Evolutionary conservation across 768 basidiomycete genomes (phyloP).

Genomic region (Coprinopsis cinerea): DNA sequence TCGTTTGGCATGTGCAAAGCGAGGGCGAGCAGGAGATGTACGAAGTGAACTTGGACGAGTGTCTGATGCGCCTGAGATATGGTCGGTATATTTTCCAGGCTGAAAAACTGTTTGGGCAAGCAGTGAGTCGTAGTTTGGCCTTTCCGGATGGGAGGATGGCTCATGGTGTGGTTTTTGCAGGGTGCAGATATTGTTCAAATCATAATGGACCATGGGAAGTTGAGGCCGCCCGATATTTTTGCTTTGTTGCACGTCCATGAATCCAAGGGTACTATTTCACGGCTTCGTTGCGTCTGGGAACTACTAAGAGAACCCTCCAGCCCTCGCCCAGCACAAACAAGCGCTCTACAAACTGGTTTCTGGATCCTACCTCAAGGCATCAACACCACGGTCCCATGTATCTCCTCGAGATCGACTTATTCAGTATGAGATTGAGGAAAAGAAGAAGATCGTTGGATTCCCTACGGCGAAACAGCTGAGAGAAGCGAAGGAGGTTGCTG

Average conservation of each 20-base stretch:
- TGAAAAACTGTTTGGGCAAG: constrained; percentile 60
- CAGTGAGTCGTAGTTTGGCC: constrained; percentile 41
- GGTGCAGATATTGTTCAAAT: constrained; percentile 70
- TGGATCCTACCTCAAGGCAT: constrained; percentile 69
- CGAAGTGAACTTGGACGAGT: constrained; percentile 81
- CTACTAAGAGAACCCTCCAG: constrained; percentile 12
- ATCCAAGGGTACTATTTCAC: constrained; percentile 43
- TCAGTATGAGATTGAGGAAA: constrained; percentile 76
- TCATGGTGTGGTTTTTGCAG: constrained; percentile 30
- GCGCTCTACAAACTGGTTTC: constrained; percentile 67
- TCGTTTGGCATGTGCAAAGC: constrained; percentile 77
- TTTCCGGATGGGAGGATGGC: not conserved
- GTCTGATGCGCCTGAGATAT: constrained; percentile 75
- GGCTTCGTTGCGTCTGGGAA: not conserved
- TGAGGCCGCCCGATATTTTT: constrained; percentile 69
- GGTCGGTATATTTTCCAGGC: constrained; percentile 77
- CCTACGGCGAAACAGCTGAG: constrained; percentile 77
- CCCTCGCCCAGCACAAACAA: constrained; percentile 45
- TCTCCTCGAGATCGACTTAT: constrained; percentile 80
- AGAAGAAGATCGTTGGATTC: constrained; percentile 64
- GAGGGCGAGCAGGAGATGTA: constrained; percentile 71
- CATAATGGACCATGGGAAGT: constrained; percentile 81
- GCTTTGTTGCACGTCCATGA: constrained; percentile 45
- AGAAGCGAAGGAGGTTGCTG: constrained; percentile 62
- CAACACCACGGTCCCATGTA: constrained; percentile 69